These are phyloP conservation scores for Giardia muris DNA, from an alignment of 208 protist species.

Conservation along the genomic window DNA sequence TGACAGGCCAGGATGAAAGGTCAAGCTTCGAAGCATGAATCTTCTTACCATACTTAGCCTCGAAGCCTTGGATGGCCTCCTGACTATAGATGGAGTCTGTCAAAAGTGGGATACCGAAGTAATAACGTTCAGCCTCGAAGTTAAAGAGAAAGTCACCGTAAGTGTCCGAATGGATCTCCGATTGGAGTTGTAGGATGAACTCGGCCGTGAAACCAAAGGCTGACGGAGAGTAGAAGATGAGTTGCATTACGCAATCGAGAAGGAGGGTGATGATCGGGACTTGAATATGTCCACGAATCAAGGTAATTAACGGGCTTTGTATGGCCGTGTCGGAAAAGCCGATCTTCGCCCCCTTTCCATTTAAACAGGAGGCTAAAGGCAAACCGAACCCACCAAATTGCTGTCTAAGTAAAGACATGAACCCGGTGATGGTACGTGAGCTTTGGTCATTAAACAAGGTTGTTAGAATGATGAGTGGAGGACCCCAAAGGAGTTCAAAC, in stretches of 20 bases:
- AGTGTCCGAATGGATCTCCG: background rate
- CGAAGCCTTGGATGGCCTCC: background rate
- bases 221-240: background rate
- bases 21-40: background rate
- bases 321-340: background rate
- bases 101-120: background rate
- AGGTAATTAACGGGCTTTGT: background rate
- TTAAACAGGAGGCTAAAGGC: background rate
- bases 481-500: background rate
- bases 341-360: background rate
- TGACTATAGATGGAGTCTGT: background rate
- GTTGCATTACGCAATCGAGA: background rate
- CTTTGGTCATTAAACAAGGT: background rate
- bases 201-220: background rate
- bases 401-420: background rate
- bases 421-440: background rate
- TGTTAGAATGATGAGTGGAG: background rate
- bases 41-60: background rate
- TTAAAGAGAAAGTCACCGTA: constrained; percentile 7
- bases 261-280: background rate
- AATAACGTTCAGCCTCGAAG: background rate
- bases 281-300: background rate
- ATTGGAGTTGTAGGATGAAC: background rate
- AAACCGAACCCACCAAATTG: background rate
- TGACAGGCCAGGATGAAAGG: background rate